These are phyloP conservation scores for Triticum urartu DNA, from an alignment of 176 grass and related monocot species.

Conservation along the genomic window DNA sequence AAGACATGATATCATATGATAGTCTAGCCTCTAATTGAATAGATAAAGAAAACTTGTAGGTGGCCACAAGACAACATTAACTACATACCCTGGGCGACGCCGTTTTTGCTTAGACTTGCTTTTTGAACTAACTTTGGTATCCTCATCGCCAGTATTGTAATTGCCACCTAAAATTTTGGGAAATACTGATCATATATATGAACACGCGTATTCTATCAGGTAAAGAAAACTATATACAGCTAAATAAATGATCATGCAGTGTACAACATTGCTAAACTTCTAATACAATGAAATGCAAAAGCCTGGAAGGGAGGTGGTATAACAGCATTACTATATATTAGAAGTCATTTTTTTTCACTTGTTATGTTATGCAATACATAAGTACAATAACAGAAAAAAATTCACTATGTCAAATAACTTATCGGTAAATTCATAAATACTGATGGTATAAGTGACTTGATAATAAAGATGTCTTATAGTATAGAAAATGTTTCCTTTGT, in stretches of 20 bases:
- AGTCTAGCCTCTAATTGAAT: background rate
- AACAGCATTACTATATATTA: background rate
- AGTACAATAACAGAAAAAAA: background rate
- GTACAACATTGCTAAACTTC: constrained; percentile 1
- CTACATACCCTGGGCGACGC: constrained; percentile 58
- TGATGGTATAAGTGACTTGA: background rate
- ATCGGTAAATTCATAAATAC: constrained; percentile 1
- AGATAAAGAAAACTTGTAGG: constrained; percentile 3
- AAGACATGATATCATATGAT: background rate
- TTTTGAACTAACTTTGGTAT: constrained; percentile 50
- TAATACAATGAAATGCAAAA: background rate
- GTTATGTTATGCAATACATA: constrained; percentile 1
- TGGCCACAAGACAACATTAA: constrained; percentile 1
- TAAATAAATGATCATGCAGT: background rate
- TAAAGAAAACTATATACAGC: constrained; percentile 10
- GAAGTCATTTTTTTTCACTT: background rate
- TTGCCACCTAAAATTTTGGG: constrained; percentile 44
- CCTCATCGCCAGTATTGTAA: constrained; percentile 59
- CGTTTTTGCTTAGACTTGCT: constrained; percentile 82
- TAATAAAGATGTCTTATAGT: constrained; percentile 13
- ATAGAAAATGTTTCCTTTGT: background rate
- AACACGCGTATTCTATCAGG: constrained; percentile 8
- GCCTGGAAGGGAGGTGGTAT: background rate
- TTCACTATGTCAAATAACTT: constrained; percentile 4
- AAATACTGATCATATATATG: constrained; percentile 24